Percentiles rank a stretch among this genome's conserved stretches.
phyloP scores from a whole-genome alignment of 208 protist species.

The Borovskyia barvae region DNA sequence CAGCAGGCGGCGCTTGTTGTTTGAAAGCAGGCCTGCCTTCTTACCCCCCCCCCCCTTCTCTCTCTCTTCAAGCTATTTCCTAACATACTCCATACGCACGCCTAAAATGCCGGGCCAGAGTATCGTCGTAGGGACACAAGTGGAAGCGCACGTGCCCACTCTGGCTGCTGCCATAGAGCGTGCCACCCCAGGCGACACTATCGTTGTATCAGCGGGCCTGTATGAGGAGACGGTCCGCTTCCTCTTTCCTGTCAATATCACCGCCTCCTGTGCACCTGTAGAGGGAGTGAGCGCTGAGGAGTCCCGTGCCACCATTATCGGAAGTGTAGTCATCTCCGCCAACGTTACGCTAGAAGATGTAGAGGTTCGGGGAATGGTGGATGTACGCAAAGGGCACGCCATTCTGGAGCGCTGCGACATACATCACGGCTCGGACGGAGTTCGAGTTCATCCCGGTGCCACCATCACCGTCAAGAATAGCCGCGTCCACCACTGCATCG shows the following conservation, averaged over 20 bases:
- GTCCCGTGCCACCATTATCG: constrained; percentile 35
- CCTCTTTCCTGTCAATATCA: constrained; percentile 39
- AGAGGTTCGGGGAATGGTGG: constrained; percentile 58
- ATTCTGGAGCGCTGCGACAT: constrained; percentile 78
- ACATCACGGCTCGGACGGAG: constrained; percentile 68
- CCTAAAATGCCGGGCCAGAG: constrained; percentile 23
- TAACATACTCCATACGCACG: too few species aligned
- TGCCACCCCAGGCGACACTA: constrained; percentile 47
- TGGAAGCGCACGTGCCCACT: constrained; percentile 49
- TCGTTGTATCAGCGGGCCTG: constrained; percentile 60
- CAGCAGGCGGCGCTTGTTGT: too few species aligned
- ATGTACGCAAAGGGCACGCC: constrained; percentile 73
- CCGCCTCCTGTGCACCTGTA: background rate
- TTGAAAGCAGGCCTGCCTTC: too few species aligned
- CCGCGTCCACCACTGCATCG: constrained; percentile 68
- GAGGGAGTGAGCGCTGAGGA: constrained; percentile 6
- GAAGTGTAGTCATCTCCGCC: constrained; percentile 44
- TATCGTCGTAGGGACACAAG: constrained; percentile 37
- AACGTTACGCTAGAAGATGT: constrained; percentile 50
- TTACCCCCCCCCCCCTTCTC: too few species aligned
- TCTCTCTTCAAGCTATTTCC: too few species aligned
- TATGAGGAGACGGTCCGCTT: constrained; percentile 78
- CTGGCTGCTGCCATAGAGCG: constrained; percentile 57
- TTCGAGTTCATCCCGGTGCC: constrained; percentile 54
- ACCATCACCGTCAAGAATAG: constrained; percentile 49